Evolutionary conservation across 257 asterid genomes (phyloP).

Genomic region (Petunia axillaris): DNA sequence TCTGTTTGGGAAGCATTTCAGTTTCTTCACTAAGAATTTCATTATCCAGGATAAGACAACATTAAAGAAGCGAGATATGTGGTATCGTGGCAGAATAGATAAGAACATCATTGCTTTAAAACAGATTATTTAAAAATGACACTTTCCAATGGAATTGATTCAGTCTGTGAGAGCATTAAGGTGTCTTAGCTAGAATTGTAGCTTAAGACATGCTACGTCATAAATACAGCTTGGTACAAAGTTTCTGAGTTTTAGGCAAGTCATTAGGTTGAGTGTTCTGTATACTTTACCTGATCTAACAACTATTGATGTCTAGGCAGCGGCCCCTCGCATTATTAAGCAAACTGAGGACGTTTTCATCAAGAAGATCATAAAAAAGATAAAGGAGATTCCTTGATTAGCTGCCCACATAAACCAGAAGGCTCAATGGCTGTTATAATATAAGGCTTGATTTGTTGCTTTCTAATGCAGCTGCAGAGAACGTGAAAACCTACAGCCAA

Average conservation of each 20-base stretch:
- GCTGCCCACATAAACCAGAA: constrained; percentile 67
- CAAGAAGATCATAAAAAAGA: constrained; percentile 37
- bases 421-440: constrained; percentile 89
- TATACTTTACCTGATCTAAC: neutral
- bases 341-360: constrained; percentile 68
- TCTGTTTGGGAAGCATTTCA: no score
- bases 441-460: no score
- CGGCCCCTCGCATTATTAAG: constrained; percentile 71
- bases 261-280: neutral
- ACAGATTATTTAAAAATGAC: no score
- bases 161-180: no score
- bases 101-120: no score
- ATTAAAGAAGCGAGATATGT: no score
- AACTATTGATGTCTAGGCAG: constrained; percentile 52
- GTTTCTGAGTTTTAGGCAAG: neutral
- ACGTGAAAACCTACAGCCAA: no score
- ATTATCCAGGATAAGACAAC: no score
- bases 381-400: constrained; percentile 62
- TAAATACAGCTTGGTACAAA: neutral
- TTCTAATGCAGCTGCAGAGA: no score
- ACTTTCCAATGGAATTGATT: no score
- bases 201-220: neutral
- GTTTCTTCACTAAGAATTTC: no score
- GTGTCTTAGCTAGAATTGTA: neutral
- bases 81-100: no score